Conservation (phyloP, 257 asterid species). For the Avicennia marina region DNA sequence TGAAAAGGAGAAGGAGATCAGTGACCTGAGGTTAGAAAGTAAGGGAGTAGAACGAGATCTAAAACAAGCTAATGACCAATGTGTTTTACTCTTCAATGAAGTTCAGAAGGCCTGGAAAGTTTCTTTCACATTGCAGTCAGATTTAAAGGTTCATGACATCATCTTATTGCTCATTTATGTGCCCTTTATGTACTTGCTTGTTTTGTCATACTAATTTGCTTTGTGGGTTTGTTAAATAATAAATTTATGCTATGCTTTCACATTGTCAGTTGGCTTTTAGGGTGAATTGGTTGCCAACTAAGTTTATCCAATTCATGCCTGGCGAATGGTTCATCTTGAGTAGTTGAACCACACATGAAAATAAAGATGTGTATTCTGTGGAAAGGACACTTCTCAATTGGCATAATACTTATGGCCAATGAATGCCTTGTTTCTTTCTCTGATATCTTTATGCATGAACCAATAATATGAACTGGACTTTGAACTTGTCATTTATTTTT, state of each 20-base stretch:
- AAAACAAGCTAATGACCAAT: slow-evolving; percentile 82
- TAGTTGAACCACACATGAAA: too few species aligned
- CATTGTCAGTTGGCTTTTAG: slow-evolving; percentile 1
- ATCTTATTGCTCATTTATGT: slow-evolving; percentile 10
- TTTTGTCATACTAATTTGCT: slow-evolving; percentile 13
- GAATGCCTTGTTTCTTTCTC: not conserved
- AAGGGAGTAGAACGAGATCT: slow-evolving; percentile 60
- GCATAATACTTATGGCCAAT: too few species aligned
- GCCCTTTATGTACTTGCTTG: slow-evolving; percentile 7
- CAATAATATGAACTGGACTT: not conserved
- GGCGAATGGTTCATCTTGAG: too few species aligned
- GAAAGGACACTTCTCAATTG: too few species aligned
- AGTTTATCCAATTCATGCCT: not conserved
- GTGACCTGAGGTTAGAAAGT: slow-evolving; percentile 66
- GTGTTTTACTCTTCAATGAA: slow-evolving; percentile 88
- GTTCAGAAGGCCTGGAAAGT: slow-evolving; percentile 99
- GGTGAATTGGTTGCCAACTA: not conserved
- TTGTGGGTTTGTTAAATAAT: slow-evolving; percentile 12
- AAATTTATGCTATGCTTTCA: not conserved
- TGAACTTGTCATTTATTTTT: slow-evolving; percentile 20
- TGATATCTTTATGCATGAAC: not conserved
- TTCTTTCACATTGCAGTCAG: slow-evolving; percentile 86
- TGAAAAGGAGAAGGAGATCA: slow-evolving; percentile 78
- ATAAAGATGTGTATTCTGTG: too few species aligned
- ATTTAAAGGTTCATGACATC: slow-evolving; percentile 68